Base-by-base conservation (phyloP, 257 asterid genomes). In the Rhazya stricta region DNA sequence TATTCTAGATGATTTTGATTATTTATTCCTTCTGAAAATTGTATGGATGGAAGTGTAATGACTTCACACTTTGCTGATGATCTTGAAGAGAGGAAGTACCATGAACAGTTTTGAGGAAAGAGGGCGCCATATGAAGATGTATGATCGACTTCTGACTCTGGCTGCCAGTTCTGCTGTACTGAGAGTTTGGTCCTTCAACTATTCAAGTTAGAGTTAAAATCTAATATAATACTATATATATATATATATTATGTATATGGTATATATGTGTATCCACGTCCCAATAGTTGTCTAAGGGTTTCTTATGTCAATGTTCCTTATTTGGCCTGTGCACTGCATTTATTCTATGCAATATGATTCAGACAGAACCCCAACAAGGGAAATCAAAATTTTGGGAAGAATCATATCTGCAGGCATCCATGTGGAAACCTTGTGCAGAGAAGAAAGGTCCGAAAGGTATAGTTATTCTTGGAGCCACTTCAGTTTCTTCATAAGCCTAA, bases 371-470 rank as follows among this genome's bases (percentile, higher is more conserved):
- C 4, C 81, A 81, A 76, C 84, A 77, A 68, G 83, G 80, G 21
- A 82, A 60, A 67, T 78, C 92, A 12, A 85, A 80, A 42, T 91
- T 89, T 77, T 94, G 97, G 99, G 86, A 86, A 83, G 97, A 89
- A 66, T 83, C 85, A 37, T 79, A 79, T 73, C 85, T 84, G 23
- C 88, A 79, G 71, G 90, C 94, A 53, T 85, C 93, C 37, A 27
- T 72, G 37, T 95, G 99, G 99, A 86, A 79, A 71, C 97, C 97
- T 23, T 91, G 99, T 81, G 91, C 99, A 54, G 83, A 87, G 81
- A 76, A 76, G 82, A 82, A 71, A 70, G 78, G 50, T 77, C 51
- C 78, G 69, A 82, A 71, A 87, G 92, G 97, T 89, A 82, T 63
- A 42, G 70, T 23, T 42, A 41, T 4, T 67, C 25, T 27, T 27